Percentiles rank a stretch among this genome's conserved stretches.
Evolutionary conservation across 2,329 filamentous ascomycete genomes (phyloP).

Genomic region (Dactylellina haptotyla): DNA sequence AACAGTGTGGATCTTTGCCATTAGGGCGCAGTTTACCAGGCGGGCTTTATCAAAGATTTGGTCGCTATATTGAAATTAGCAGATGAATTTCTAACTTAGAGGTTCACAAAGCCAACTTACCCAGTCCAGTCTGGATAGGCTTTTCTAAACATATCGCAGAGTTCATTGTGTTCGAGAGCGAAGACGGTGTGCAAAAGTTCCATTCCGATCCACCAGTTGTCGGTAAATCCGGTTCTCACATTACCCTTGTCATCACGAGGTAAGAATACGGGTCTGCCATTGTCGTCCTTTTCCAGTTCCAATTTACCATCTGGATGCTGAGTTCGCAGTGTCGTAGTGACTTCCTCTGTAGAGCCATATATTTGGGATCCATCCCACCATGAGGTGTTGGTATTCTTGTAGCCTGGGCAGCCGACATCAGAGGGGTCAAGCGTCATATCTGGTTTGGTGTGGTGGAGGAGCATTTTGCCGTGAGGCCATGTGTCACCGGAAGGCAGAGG

Average conservation of each 20-base stretch:
- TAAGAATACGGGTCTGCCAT: constrained; percentile 61
- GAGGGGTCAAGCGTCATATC: constrained; percentile 60
- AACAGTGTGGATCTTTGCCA: constrained; percentile 66
- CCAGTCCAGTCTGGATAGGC: constrained; percentile 61
- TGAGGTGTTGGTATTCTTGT: constrained; percentile 63
- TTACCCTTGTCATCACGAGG: constrained; percentile 62
- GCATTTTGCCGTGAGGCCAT: constrained; percentile 61
- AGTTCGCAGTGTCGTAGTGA: constrained; percentile 61
- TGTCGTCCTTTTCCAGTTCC: constrained; percentile 58
- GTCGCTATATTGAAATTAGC: constrained; percentile 57
- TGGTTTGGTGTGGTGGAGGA: constrained; percentile 60
- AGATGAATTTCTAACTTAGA: not conserved
- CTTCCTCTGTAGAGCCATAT: constrained; percentile 63
- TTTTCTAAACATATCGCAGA: constrained; percentile 62
- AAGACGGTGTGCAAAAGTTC: constrained; percentile 65
- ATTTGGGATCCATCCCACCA: constrained; percentile 66
- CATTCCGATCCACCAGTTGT: constrained; percentile 65
- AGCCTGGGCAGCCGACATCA: constrained; percentile 62
- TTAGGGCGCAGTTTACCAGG: constrained; percentile 64
- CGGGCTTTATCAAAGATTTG: constrained; percentile 64
- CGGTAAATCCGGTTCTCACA: constrained; percentile 62
- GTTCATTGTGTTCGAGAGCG: constrained; percentile 64
- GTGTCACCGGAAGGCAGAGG: constrained; percentile 60
- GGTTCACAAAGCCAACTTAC: constrained; percentile 35
- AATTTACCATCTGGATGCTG: constrained; percentile 62